Evolutionary conservation across 176 grass and related monocot genomes (phyloP), one percentile per base, ranked within the genome.

Genomic region (Ananas comosus): DNA sequence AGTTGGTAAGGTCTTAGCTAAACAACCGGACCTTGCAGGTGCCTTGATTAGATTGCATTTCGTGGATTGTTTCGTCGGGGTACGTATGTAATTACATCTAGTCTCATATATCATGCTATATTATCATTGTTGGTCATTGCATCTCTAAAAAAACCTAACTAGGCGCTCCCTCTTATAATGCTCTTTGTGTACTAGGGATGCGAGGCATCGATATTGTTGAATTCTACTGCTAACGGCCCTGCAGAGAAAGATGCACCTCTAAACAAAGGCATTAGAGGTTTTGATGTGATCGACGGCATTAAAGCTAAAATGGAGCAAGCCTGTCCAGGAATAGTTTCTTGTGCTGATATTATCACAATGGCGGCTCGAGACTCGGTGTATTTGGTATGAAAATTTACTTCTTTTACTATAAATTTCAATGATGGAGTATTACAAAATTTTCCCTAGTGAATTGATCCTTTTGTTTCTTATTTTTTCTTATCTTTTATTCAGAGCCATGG

Each of bases 131-230:
- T 12, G 24, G 50, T 18, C 10, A 12, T 51, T 9, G 23, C 11
- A 50, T 4, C 13, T 69, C 48, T 70, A 28, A 47, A 12, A 47
- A 12, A 2, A 2, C 16, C 12, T 69, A 49, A 47, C 21, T 66
- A 27, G 25, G 25, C 25, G 25, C 25, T 27, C 25, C 25, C 25
- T 11, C 14, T 33, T 4, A n/a, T n/a, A n/a, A 56, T 56, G 21
- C 23, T 25, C 27, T 65, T 22, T 33, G 3, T 22, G 25, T 12
- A 42, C 3, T 16, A 90, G 83, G 83, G 83, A 12, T 90, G 87
- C 17, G 87, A 90, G n/a, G 83, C 83, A 56, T 90, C 87, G 49
- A 18, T 90, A 25, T 70, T 90, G 2, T 76, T 86, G 66, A 71
- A 90, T 58, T 80, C 87, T 13, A 72, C 72, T 4, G 48, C 51